Evolutionary conservation across 2,329 filamentous ascomycete species (phyloP), one percentile per base, ranked within the genome.

Genomic region (Dendrostoma leiphaemia): DNA sequence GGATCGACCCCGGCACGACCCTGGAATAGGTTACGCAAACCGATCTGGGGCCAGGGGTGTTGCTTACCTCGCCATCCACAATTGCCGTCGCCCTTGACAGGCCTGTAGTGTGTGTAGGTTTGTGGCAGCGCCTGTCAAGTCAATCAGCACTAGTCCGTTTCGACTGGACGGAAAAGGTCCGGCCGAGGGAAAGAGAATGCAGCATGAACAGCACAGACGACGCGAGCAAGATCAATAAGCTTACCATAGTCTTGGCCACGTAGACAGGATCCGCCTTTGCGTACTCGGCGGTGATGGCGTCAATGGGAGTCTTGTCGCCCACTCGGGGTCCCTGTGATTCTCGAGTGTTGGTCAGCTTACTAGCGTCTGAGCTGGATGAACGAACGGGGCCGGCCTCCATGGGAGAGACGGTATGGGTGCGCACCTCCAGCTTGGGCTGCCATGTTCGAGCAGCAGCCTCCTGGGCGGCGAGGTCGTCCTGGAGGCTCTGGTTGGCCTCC

Each of bases 31-130:
- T 38, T 31, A 31, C 23, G 34, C 23, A 32, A 15, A 13, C 21
- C 9, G 9, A 10, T 6, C 6, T 23, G 29, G 15, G 9, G 35
- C 9, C 19, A 15, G 45, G 10, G 17, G 28, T n/a, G n/a, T 21
- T 26, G 75, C 86, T 77, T 80, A 97, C 93, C 94, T 87, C 93
- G 84, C 93, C 94, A 97, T 65, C 93, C 94, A 73, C 94, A 97
- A 69, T 96, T 95, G 56, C 94, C 94, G 73, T 97, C 93, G 50
- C 94, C 93, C 71, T 89, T 86, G 69, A 96, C 85, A 10, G 87
- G 87, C 52, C 94, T 90, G 67, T 93, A 96, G 68, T 91, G 86
- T 19, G 90, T 89, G 70, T 96, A 96, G 53, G 88, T 90, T 63
- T 86, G 80, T 6, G 91, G 88, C 51, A 99, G 80, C 19, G 86